phyloP scores from a whole-genome alignment of 2,329 filamentous ascomycete genomes.

The Tolypocladium paradoxum region DNA sequence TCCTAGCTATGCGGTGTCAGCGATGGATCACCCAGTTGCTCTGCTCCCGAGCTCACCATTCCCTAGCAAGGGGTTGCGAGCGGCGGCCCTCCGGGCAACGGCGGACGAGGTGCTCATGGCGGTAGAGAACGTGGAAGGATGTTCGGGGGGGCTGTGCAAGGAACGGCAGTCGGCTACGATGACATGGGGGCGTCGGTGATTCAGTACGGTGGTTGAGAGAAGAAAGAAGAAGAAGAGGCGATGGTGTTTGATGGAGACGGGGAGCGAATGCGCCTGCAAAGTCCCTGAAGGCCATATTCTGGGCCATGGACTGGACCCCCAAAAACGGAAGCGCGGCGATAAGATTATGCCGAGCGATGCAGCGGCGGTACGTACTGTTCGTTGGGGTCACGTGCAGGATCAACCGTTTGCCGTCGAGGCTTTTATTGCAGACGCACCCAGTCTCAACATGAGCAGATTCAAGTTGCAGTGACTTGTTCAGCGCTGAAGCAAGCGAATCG shows the following conservation, averaged over 20 bases:
- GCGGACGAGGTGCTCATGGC: slow-evolving; percentile 46
- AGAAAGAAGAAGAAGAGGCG: neutral
- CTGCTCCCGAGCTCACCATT: slow-evolving; percentile 25
- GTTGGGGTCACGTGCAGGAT: neutral
- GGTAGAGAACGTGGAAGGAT: neutral
- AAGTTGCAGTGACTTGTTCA: neutral
- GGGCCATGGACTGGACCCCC: neutral
- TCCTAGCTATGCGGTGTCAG: slow-evolving; percentile 27
- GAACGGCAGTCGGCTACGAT: neutral
- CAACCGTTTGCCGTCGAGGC: no score
- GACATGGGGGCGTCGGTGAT: neutral
- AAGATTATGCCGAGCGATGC: neutral
- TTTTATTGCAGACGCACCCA: no score
- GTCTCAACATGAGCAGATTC: neutral
- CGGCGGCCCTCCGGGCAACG: slow-evolving; percentile 43
- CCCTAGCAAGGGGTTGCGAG: slow-evolving; percentile 40
- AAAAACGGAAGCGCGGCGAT: neutral
- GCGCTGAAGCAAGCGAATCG: neutral
- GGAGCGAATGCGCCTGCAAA: neutral
- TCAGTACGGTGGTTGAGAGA: neutral
- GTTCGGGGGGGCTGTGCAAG: neutral
- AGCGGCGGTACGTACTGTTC: neutral
- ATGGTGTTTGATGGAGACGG: neutral
- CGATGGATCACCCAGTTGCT: neutral
- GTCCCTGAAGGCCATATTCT: neutral